Percentiles rank a stretch among this genome's conserved stretches.
Conservation (phyloP, 495 filamentous ascomycete species). For the Lophiostoma macrostomum region DNA sequence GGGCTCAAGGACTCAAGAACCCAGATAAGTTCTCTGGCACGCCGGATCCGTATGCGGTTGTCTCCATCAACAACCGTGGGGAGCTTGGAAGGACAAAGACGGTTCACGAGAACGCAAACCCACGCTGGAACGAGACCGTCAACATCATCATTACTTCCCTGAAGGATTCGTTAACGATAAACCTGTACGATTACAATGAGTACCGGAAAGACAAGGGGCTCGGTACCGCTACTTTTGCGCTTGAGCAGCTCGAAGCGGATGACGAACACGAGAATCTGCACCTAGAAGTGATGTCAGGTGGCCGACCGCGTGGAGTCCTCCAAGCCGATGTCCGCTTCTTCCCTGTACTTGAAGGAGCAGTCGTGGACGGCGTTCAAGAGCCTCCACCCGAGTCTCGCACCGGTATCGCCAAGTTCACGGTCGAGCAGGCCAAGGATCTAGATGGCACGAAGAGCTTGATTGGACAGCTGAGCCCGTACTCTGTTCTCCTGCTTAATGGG, state of each 20-base stretch:
- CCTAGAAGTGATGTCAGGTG: slow-evolving; percentile 79
- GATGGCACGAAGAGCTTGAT: slow-evolving; percentile 86
- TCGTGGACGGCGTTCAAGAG: slow-evolving; percentile 71
- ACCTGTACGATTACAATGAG: slow-evolving; percentile 91
- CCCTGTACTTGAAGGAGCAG: slow-evolving; percentile 73
- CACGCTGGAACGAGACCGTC: slow-evolving; percentile 93
- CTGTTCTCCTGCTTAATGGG: slow-evolving; percentile 78
- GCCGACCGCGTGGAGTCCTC: slow-evolving; percentile 75
- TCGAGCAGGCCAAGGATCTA: slow-evolving; percentile 94
- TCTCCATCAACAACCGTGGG: slow-evolving; percentile 80
- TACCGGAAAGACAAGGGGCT: slow-evolving; percentile 95
- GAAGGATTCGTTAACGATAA: slow-evolving; percentile 77
- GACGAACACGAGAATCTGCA: slow-evolving; percentile 77
- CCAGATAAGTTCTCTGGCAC: slow-evolving; percentile 90
- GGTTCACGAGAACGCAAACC: slow-evolving; percentile 77
- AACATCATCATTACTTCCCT: slow-evolving; percentile 91
- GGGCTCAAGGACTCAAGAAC: slow-evolving; percentile 89
- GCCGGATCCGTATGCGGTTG: slow-evolving; percentile 82
- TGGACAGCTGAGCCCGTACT: slow-evolving; percentile 87
- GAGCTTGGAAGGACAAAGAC: slow-evolving; percentile 86
- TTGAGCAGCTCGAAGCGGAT: slow-evolving; percentile 76
- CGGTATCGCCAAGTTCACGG: slow-evolving; percentile 85
- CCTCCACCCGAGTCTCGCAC: slow-evolving; percentile 85
- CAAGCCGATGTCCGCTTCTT: slow-evolving; percentile 89
- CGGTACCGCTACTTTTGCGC: slow-evolving; percentile 74